Evolutionary conservation across 495 filamentous ascomycete genomes (phyloP).

Genomic region (Xylaria telfairii): DNA sequence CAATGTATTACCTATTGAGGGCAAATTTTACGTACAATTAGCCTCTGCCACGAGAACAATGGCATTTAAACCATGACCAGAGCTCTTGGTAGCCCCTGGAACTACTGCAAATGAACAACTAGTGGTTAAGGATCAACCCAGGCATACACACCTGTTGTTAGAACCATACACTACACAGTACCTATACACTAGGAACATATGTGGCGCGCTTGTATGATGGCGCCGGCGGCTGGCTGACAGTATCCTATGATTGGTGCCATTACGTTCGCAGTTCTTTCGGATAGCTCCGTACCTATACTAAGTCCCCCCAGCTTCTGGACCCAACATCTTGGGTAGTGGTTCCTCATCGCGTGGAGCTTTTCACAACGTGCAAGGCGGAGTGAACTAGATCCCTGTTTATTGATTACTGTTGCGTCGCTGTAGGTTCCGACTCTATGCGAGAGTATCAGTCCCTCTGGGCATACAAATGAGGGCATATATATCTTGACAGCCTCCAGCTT

Average conservation of each 20-base stretch:
- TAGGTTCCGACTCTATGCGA: background rate
- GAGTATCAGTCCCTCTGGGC: background rate
- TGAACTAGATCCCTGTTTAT: background rate
- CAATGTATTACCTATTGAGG: no score
- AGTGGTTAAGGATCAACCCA: background rate
- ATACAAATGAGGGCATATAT: background rate
- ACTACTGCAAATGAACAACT: background rate
- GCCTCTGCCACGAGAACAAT: no score
- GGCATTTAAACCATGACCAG: no score
- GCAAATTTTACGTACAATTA: no score
- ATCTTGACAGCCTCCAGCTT: background rate
- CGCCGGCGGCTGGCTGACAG: background rate
- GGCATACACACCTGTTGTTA: background rate
- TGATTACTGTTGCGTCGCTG: conserved; percentile 1
- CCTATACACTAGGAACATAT: no score
- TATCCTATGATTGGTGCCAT: background rate
- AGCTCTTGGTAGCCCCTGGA: no score
- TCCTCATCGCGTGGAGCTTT: background rate
- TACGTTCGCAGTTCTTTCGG: background rate
- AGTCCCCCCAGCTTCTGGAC: background rate
- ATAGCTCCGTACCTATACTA: background rate
- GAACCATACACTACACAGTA: background rate
- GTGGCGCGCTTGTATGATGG: background rate
- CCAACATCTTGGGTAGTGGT: background rate
- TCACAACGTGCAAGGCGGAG: background rate